Base-by-base conservation (phyloP, 176 grass and related monocot species). In the Oryza glaberrima region DNA sequence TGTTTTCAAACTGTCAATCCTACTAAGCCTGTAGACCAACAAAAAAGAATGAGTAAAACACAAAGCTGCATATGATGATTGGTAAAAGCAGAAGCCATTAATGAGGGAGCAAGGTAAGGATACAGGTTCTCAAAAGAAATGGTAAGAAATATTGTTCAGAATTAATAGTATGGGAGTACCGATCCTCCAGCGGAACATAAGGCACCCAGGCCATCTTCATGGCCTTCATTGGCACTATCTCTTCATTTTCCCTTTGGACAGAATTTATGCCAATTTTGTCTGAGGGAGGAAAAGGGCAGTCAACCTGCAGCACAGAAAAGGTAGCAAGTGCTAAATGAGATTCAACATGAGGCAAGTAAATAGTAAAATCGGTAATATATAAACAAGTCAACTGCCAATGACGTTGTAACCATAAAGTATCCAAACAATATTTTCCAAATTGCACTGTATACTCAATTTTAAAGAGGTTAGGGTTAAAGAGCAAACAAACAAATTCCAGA, bases 151-250 rank as follows among this genome's bases (percentile, higher is more conserved):
- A 77, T 65, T 85, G 40, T 13, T 73, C 12, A 77, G 35, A 45
- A 56, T 82, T 43, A 81, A 63, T 81, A 82, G 49, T 11, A 73
- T 74, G 30, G 15, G 67, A 56, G 20, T 95, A 98, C 96, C 91
- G 56, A 66, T 95, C 66, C 75, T 95, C 87, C 35, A 98, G 51
- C 17, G 96, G 96, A 88, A 98, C 83, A 80, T 98, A 95, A 47
- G 96, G 96, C 64, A 98, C 88, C 96, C 93, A 98, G 41, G 87
- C 96, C 96, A 98, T 98, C 88, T 95, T 95, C 91, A 98, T 98
- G 34, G 84, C 78, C 75, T 88, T 89, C 96, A 98, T 98, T 28
- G 93, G 90, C 70, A 98, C 84, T 77, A 98, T 93, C 43, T 98
- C 96, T 87, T 98, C 89, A 8, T 79, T 93, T 67, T 93, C 96